Evolutionary conservation across 352 stramenopile species (phyloP).

Genomic region (Stramenopiles sp.): DNA sequence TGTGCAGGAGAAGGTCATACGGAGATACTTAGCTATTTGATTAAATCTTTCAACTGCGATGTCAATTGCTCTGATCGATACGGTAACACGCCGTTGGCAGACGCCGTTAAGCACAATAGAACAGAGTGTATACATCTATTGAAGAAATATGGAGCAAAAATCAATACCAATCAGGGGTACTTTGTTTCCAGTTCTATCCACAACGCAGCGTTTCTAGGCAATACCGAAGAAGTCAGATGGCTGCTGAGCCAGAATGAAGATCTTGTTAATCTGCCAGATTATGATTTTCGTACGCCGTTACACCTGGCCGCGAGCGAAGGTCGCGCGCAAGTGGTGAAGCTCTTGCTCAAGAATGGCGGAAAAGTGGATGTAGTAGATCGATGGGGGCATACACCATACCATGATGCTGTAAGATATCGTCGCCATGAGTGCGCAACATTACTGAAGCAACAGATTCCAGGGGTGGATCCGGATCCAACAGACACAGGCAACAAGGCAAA

Average conservation of each 20-base stretch:
- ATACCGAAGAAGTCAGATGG: not conserved
- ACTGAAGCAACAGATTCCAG: too few relatives aligned
- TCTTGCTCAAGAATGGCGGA: constrained; percentile 20
- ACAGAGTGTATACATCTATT: not conserved
- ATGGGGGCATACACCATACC: constrained; percentile 18
- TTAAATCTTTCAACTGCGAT: constrained; percentile 15
- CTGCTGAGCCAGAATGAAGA: not conserved
- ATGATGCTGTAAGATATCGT: constrained; percentile 11
- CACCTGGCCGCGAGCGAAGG: constrained; percentile 24
- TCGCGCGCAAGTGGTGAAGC: constrained; percentile 22
- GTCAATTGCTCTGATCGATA: not conserved
- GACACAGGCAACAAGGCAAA: too few relatives aligned
- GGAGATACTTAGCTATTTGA: constrained; percentile 31
- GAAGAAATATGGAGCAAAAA: not conserved
- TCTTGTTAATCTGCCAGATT: constrained; percentile 12
- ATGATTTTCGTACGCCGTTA: constrained; percentile 23
- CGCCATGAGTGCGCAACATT: not conserved
- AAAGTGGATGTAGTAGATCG: constrained; percentile 17
- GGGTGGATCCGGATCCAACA: too few relatives aligned
- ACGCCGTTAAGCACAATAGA: not conserved
- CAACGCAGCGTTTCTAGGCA: not conserved
- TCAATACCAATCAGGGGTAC: not conserved
- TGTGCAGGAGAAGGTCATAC: constrained; percentile 32
- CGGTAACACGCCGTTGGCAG: not conserved
- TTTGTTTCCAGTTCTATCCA: not conserved